Evolutionary conservation across 495 filamentous ascomycete species (phyloP), one percentile per base, ranked within the genome.

Genomic region (Amorphotheca resinae): DNA sequence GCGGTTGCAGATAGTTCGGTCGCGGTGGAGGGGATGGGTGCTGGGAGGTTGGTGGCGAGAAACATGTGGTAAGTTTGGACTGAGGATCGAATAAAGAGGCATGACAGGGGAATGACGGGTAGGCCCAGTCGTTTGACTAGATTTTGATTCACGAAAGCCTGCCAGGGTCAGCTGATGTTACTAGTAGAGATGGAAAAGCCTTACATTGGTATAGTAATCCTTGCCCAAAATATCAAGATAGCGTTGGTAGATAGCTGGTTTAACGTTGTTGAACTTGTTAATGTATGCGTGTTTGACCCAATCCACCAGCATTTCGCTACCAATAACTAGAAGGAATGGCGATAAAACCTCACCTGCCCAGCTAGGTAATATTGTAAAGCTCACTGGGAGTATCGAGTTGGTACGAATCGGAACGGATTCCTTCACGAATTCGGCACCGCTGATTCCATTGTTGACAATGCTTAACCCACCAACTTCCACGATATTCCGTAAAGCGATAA

Each of bases 41-140:
- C 71, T 7, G 84, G 82, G 11, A 93, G 65, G 48, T 93, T 73
- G 0, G 84, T 86, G 5, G 88, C 82, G 9, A 96, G 74, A 62
- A 96, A 93, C 88, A 95, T 95, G 61, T 95, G 84, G 62, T 99
- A 99, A 9, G 88, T 95, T 59, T 99, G 91, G 15, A 96, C 72
- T 2, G 84, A 85, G 26, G 93, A 84, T 21, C 91, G 80, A 58
- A 99, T 88, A 64, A 96, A 96, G 40, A 99, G 82, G 53, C 86
- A 94, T 4, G 87, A 84, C 12, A 99, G 67, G 0, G 91, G 91
- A 38, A 99, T 78, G 22, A 99, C 80, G 0, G 91, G 91, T 1
- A 99, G 73, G 20, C 91, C 91, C 11, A 99, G 71, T 14, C 91
- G 80, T 38, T 86, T 82, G 7, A 85, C 94, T 1, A 99, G 68